phyloP scores from a whole-genome alignment of 352 stramenopile species.

The Aphanomyces cochlioides region DNA sequence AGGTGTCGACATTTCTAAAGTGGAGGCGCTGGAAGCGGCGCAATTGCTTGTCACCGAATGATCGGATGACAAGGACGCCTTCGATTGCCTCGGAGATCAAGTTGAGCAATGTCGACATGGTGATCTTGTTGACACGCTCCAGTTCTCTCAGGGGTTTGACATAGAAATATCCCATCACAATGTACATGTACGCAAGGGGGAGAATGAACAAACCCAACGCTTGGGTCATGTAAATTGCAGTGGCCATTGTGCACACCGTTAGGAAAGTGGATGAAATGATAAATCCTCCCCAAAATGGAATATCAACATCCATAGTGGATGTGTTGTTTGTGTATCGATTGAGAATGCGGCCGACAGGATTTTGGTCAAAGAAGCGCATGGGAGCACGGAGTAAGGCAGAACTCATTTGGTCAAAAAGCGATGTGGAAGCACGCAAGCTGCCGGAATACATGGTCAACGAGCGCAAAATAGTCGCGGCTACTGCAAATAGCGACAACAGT shows the following conservation, averaged over 20 bases:
- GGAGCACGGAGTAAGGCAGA: conserved; percentile 81
- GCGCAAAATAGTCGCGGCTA: conserved; percentile 56
- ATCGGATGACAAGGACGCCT: conserved; percentile 43
- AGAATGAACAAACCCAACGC: conserved; percentile 77
- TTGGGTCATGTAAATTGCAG: conserved; percentile 73
- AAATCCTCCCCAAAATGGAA: conserved; percentile 51
- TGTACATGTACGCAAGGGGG: conserved; percentile 77
- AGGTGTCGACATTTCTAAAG: conserved; percentile 34
- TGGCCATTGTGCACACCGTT: conserved; percentile 71
- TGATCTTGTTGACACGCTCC: conserved; percentile 45
- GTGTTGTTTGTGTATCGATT: conserved; percentile 91
- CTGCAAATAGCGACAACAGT: conserved; percentile 44
- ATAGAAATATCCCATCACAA: conserved; percentile 43
- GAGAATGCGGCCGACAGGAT: conserved; percentile 84
- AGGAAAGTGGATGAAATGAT: conserved; percentile 67
- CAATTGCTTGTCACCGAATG: conserved; percentile 35
- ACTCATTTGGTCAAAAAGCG: conserved; percentile 86
- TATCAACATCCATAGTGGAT: conserved; percentile 87
- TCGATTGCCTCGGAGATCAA: conserved; percentile 54
- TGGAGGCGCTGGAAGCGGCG: background rate
- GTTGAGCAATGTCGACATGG: conserved; percentile 44
- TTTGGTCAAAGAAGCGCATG: conserved; percentile 92
- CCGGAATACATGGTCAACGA: conserved; percentile 50
- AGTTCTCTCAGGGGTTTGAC: conserved; percentile 48
- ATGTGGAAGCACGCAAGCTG: conserved; percentile 52